Conservation (phyloP, 768 basidiomycete genomes). For the Xerocomellus dryophilus region DNA sequence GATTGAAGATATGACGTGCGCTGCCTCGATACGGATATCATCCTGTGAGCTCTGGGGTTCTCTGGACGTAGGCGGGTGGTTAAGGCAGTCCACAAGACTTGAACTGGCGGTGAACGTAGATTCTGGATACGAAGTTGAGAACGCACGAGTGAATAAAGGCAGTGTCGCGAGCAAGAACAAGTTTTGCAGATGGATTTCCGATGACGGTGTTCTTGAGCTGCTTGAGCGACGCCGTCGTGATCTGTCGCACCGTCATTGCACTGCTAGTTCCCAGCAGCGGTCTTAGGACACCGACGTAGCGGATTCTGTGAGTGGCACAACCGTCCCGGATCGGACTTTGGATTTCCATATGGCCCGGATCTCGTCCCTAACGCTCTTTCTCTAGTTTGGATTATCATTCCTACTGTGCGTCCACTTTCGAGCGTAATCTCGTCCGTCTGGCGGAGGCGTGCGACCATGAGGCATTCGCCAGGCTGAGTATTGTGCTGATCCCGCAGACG, state of each 20-base stretch:
- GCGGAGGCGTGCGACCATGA: too few species aligned
- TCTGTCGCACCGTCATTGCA: conserved; percentile 30
- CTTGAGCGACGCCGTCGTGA: conserved; percentile 46
- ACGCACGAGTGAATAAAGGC: conserved; percentile 55
- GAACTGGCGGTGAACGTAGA: background rate
- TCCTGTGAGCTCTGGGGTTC: conserved; percentile 41
- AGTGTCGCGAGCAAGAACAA: conserved; percentile 52
- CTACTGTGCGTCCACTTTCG: too few species aligned
- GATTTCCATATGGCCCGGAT: background rate
- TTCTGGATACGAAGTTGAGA: background rate
- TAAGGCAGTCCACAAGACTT: conserved; percentile 64
- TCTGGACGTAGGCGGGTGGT: conserved; percentile 35
- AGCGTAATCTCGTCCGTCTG: too few species aligned
- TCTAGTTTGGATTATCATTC: too few species aligned
- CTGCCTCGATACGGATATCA: conserved; percentile 66
- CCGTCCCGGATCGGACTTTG: background rate
- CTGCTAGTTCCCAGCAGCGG: background rate
- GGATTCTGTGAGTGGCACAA: background rate
- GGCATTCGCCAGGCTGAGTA: too few species aligned
- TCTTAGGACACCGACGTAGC: background rate
- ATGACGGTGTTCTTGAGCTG: conserved; percentile 73
- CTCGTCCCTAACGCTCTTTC: too few species aligned
- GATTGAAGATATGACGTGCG: conserved; percentile 71
- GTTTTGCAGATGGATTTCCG: conserved; percentile 74
- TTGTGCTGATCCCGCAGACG: too few species aligned